Conservation (phyloP, 2,329 filamentous ascomycete genomes). For the Mollisia scopiformis region DNA sequence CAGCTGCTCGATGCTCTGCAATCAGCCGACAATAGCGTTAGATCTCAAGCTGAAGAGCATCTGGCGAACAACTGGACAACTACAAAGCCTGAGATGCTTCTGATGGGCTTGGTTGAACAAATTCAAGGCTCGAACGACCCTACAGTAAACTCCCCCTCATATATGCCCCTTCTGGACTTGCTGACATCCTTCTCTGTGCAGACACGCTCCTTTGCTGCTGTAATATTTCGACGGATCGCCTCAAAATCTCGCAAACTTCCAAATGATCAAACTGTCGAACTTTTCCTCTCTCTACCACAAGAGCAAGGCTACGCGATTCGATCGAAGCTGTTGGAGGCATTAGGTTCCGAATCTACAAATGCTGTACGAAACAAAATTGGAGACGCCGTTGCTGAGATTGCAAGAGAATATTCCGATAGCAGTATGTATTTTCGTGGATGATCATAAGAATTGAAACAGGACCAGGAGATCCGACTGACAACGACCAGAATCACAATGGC, state of each 20-base stretch:
- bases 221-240: constrained; percentile 92
- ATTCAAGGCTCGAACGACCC: constrained; percentile 69
- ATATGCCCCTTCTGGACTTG: neutral
- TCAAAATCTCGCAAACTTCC: constrained; percentile 83
- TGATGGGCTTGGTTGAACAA: constrained; percentile 95
- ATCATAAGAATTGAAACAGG: neutral
- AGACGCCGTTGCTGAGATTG: constrained; percentile 95
- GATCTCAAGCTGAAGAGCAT: constrained; percentile 86
- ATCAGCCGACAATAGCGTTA: constrained; percentile 83
- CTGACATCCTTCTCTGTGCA: constrained; percentile 42
- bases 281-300: constrained; percentile 78
- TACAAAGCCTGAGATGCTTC: constrained; percentile 78
- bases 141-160: constrained; percentile 30
- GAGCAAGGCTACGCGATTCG: constrained; percentile 80
- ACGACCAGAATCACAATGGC: constrained; percentile 76
- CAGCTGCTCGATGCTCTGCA: constrained; percentile 88
- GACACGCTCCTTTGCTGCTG: constrained; percentile 88
- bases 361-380: constrained; percentile 92
- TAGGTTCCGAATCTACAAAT: constrained; percentile 73
- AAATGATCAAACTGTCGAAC: constrained; percentile 73
- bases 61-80: constrained; percentile 88
- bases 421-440: constrained; percentile 56
- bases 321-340: constrained; percentile 77
- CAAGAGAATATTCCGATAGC: constrained; percentile 91
- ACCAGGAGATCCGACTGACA: constrained; percentile 26